Evolutionary conservation across 345 rosid species (phyloP).

Genomic region (Heritiera littoralis): DNA sequence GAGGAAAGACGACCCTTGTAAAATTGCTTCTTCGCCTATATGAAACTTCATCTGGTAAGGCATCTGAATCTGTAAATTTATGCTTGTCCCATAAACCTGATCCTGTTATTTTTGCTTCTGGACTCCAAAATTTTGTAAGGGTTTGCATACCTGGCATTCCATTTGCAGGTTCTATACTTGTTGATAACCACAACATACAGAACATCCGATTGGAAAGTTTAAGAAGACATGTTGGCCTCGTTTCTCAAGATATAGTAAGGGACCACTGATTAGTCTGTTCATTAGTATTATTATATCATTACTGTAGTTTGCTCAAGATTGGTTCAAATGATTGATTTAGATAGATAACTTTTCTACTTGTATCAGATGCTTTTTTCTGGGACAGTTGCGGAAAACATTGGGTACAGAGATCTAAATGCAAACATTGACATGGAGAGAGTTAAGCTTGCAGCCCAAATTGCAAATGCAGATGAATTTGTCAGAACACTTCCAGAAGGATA

Average conservation of each 20-base stretch:
- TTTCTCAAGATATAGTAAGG: conserved; percentile 93
- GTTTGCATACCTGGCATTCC: conserved; percentile 13
- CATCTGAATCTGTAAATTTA: conserved; percentile 5
- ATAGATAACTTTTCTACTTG: conserved; percentile 27
- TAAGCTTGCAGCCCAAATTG: conserved; percentile 64
- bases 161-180: conserved; percentile 56
- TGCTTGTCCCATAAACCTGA: background rate
- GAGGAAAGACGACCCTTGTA: conserved; percentile 93
- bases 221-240: conserved; percentile 85
- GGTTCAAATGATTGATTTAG: conserved; percentile 12
- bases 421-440: conserved; percentile 77
- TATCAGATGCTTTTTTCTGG: conserved; percentile 83
- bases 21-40: conserved; percentile 95
- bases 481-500: conserved; percentile 77
- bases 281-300: background rate
- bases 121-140: conserved; percentile 7
- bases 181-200: conserved; percentile 67
- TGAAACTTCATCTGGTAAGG: conserved; percentile 71
- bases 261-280: conserved; percentile 15
- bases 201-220: conserved; percentile 61
- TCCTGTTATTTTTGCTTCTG: background rate
- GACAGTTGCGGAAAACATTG: conserved; percentile 93
- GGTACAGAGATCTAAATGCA: conserved; percentile 70
- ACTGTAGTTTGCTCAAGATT: background rate
- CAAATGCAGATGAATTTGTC: conserved; percentile 91